A percentile compares a stretch with the other conserved stretches of the same genome.
These are phyloP conservation scores for Metarhizium guizhouense DNA, from an alignment of 2,329 filamentous ascomycete species.

Conservation along the genomic window DNA sequence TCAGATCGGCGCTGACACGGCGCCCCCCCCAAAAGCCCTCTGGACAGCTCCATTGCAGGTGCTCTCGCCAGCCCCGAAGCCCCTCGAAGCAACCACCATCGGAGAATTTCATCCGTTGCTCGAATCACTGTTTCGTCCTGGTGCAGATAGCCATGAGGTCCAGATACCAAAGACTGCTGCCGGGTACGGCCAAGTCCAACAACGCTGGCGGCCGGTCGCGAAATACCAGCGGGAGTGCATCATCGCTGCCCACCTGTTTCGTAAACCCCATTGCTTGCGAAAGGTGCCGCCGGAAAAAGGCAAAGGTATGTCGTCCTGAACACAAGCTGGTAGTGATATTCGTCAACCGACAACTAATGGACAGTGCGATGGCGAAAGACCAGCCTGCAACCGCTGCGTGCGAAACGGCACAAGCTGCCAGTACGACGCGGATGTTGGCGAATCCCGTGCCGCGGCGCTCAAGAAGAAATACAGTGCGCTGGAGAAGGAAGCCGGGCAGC, in stretches of 20 bases:
- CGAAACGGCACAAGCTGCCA: conserved; percentile 1
- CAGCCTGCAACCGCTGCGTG: conserved; percentile 3
- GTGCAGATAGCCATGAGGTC: not conserved
- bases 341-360: not conserved
- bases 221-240: not conserved
- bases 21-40: no score
- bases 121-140: not conserved
- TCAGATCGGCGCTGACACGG: no score
- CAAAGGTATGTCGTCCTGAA: not conserved
- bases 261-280: not conserved
- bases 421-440: conserved; percentile 6
- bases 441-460: conserved; percentile 4
- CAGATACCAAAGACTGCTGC: not conserved
- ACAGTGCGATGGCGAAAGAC: conserved; percentile 6
- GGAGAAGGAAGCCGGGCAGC: not conserved
- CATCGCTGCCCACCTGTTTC: not conserved
- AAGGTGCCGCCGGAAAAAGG: not conserved
- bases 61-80: not conserved
- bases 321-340: not conserved
- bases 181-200: not conserved
- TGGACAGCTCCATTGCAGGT: no score
- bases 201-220: not conserved
- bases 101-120: not conserved
- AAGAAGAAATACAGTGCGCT: conserved; percentile 5
- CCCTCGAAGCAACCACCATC: not conserved